These are phyloP conservation scores for Aspergillus aculeatinus DNA, from an alignment of 2,329 filamentous ascomycete genomes.

Conservation along the genomic window DNA sequence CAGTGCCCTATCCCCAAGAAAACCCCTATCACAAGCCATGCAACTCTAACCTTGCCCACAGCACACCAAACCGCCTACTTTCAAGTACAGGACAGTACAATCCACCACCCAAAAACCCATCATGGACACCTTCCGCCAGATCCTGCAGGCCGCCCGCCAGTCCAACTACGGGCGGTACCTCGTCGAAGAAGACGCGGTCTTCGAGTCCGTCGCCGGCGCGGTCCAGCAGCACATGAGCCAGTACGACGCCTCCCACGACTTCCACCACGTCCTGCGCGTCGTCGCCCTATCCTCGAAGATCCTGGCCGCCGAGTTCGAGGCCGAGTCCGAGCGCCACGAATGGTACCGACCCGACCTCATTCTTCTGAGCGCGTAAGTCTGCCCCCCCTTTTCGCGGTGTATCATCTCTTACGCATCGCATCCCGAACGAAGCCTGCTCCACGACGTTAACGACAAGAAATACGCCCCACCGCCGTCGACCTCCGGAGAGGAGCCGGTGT, in stretches of 20 bases:
- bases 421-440: slow-evolving; percentile 6
- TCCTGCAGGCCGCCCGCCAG: neutral
- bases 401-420: slow-evolving; percentile 1
- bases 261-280: slow-evolving; percentile 15
- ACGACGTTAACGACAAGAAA: slow-evolving; percentile 18
- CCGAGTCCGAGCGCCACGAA: neutral
- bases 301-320: slow-evolving; percentile 3
- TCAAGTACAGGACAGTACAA: too few species aligned
- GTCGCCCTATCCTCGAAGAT: slow-evolving; percentile 10
- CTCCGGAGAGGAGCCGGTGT: neutral
- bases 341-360: neutral
- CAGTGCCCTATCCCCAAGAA: too few species aligned
- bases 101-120: too few species aligned
- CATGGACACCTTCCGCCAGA: slow-evolving; percentile 1
- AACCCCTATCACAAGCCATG: neutral
- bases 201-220: neutral
- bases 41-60: neutral
- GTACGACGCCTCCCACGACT: slow-evolving; percentile 18
- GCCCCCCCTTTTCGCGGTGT: too few species aligned
- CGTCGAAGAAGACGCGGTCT: neutral
- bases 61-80: neutral
- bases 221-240: slow-evolving; percentile 16
- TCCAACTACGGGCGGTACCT: neutral
- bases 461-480: slow-evolving; percentile 6
- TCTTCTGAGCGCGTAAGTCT: slow-evolving; percentile 1